Evolutionary conservation across 1,284 basidiomycete species (phyloP), one percentile per base, ranked within the genome.

Genomic region (Rhodotorula mucilaginosa): DNA sequence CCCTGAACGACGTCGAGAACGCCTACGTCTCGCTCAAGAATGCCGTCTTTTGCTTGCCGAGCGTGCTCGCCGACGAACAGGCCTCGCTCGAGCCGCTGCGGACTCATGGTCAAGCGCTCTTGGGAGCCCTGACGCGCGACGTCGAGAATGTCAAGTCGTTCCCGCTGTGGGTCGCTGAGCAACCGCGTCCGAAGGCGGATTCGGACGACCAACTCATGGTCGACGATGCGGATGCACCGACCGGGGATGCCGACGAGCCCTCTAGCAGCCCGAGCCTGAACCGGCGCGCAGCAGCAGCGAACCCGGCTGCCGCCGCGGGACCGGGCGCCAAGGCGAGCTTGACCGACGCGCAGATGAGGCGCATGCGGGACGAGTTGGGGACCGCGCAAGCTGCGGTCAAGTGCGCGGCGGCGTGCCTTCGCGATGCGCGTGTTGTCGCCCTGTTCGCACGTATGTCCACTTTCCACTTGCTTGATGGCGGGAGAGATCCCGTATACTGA

Each of bases 341-440:
- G 56, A 66, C 70, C 3, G 74, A 71, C 47, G 68, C 66, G 48
- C 69, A 75, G 61, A 73, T 75, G 72, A 29, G 65, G 23, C 51
- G 74, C 39, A 59, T 71, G 52, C 63, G 70, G 51, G 74, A 75
- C 59, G 74, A 75, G 51, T 29, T 74, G 23, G 70, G 63, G 16
- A 70, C 65, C 1, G 74, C 74, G 16, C 74, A 74, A 64, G 66
- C 68, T 13, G 74, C 69, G 51, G 34, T 75, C 46, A 71, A 71
- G 56, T 65, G 65, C 29, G 59, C 54, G 0, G 58, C 71, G 12
- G 67, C 68, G 0, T 10, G 70, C 15, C 44, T 60, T 10, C 19
- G 59, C 49, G 59, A 69, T 21, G 31, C 48, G 29, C 44, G 66
- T 15, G 21, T 68, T 0, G 63, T 46, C 39, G 39, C 23, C 0